Base-by-base conservation (phyloP, 768 basidiomycete species). In the Mycena haematopus region DNA sequence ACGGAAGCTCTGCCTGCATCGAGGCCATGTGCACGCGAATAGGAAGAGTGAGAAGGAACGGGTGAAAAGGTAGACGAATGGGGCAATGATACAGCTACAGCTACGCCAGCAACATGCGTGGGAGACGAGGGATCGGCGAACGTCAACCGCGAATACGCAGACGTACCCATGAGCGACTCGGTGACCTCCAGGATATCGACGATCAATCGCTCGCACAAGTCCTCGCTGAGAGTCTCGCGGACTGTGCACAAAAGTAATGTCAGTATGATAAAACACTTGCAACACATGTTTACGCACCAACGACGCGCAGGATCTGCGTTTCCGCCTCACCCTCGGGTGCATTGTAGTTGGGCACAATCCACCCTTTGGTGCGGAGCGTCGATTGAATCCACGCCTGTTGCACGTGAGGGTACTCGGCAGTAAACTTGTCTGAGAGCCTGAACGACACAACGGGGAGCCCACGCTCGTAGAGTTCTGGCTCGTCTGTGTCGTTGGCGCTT, bases 381-480 rank as follows among this genome's bases (percentile, higher is more conserved):
- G 27, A 69, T 71, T 82, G 82, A 52, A 87, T 77, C 81, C 84
- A 84, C 14, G 57, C 72, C 68, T 86, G 86, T 69, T 85, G 74
- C 38, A 87, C 76, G 52, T 82, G 72, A 0, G 86, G 86, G 70
- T 86, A 79, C 57, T 84, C 74, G 57, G 76, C 69, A 66, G 78
- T 77, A 70, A 83, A 84, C 52, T 82, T 77, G 64, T 87, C 84
- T 0, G 81, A 82, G 52, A 88, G 70, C 21, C 76, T 72, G 80
- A 88, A 89, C 0, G 86, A 79, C 42, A 88, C 86, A 25, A 89
- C 87, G 8, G 87, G 87, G 1, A 89, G 76, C 11, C 84, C 85
- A 9, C 79, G 75, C 38, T 77, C 63, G 70, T 86, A 89, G 47
- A 69, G 68, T 57, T 80, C 79, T 6, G 85, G 82, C 49, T 80